phyloP scores from a whole-genome alignment of 352 stramenopile genomes.

The Pythium aquatile region DNA sequence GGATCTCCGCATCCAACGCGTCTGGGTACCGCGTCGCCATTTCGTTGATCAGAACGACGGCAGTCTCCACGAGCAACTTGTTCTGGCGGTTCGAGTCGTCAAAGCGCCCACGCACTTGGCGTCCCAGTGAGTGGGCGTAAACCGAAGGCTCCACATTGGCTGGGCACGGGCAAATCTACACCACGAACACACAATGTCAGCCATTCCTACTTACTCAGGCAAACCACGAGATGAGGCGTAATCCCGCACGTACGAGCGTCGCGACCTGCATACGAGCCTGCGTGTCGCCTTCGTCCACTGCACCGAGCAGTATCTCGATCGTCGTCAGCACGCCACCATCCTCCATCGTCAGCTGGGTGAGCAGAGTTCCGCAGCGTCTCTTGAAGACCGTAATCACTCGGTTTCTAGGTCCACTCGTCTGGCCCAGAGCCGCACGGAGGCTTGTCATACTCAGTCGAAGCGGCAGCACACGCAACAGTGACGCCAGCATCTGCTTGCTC shows the following conservation, averaged over 20 bases:
- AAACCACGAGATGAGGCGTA: not conserved
- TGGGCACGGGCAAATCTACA: constrained; percentile 69
- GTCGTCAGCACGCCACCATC: constrained; percentile 73
- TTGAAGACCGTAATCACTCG: constrained; percentile 50
- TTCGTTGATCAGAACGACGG: constrained; percentile 58
- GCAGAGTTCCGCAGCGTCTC: constrained; percentile 48
- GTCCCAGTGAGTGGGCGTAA: constrained; percentile 51
- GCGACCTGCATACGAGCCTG: constrained; percentile 82
- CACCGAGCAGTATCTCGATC: constrained; percentile 78
- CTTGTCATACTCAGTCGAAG: constrained; percentile 75
- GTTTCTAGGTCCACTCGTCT: constrained; percentile 23
- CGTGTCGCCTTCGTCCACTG: constrained; percentile 81
- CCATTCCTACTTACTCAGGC: not conserved
- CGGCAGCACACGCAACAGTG: constrained; percentile 51
- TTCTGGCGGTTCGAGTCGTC: constrained; percentile 47
- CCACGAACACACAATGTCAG: not conserved
- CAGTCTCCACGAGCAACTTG: constrained; percentile 75
- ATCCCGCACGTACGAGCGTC: constrained; percentile 39
- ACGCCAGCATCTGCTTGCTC: constrained; percentile 38
- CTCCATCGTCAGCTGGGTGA: constrained; percentile 65
- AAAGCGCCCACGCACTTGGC: constrained; percentile 57
- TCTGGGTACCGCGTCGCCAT: constrained; percentile 40
- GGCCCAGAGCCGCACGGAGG: constrained; percentile 61
- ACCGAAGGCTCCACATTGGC: constrained; percentile 33
- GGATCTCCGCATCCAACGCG: constrained; percentile 53